phyloP scores from a whole-genome alignment of 345 rosid species.

The Capsella bursapastoris region DNA sequence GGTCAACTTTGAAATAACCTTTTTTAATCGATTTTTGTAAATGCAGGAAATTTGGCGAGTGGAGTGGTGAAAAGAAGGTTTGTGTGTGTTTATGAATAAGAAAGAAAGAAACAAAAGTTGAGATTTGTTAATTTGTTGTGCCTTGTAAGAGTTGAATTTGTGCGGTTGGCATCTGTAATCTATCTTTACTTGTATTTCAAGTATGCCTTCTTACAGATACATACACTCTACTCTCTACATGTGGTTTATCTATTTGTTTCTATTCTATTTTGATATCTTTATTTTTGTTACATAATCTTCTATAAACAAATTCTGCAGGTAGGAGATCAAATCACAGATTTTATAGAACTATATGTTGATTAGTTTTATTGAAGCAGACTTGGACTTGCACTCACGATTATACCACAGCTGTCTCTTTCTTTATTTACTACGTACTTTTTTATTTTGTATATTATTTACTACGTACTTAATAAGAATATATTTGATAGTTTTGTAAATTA shows the following conservation, averaged over 20 bases:
- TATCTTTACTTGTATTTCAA: neutral
- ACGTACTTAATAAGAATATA: too few species aligned
- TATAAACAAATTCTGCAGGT: too few species aligned
- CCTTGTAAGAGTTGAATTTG: slow-evolving; percentile 35
- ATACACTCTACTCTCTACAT: neutral
- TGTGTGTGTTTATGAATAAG: slow-evolving; percentile 36
- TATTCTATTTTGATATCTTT: neutral
- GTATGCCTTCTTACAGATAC: neutral
- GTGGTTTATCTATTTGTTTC: neutral
- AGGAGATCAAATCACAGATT: too few species aligned
- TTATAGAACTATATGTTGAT: too few species aligned
- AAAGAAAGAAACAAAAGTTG: slow-evolving; percentile 15
- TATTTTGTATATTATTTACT: too few species aligned
- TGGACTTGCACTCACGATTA: too few species aligned
- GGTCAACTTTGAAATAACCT: neutral
- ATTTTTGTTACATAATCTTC: neutral
- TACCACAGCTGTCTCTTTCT: too few species aligned
- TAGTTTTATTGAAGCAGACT: too few species aligned
- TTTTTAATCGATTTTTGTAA: slow-evolving; percentile 16
- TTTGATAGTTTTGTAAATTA: too few species aligned
- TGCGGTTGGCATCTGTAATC: slow-evolving; percentile 10
- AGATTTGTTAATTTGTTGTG: slow-evolving; percentile 16
- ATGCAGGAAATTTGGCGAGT: slow-evolving; percentile 37
- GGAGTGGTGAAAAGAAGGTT: slow-evolving; percentile 12
- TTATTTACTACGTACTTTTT: too few species aligned